phyloP scores from a whole-genome alignment of 495 filamentous ascomycete genomes.

The Aspergillus incahuasiensis region DNA sequence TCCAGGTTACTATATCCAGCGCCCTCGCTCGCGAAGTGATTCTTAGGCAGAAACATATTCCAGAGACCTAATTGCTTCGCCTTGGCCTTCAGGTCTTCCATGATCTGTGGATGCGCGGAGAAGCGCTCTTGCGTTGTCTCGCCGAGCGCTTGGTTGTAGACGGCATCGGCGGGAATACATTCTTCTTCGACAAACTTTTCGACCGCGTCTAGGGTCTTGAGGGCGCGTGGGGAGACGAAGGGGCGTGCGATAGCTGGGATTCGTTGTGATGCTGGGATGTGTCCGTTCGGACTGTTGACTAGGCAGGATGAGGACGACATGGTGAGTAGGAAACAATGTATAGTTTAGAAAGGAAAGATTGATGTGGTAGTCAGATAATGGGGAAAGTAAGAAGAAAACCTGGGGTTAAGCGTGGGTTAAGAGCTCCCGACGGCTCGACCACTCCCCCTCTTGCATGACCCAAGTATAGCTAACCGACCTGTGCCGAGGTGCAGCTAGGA shows the following conservation, averaged over 20 bases:
- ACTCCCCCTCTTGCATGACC: background rate
- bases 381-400: background rate
- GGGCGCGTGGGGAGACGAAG: background rate
- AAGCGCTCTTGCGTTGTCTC: background rate
- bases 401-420: background rate
- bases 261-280: background rate
- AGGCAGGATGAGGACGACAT: background rate
- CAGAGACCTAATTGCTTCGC: background rate
- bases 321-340: background rate
- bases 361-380: background rate
- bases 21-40: background rate
- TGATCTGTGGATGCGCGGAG: background rate
- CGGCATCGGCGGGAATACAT: background rate
- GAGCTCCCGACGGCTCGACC: background rate
- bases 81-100: background rate
- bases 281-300: background rate
- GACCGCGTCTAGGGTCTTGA: background rate
- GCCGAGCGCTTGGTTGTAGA: background rate
- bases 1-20: background rate
- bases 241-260: slow-evolving; percentile 2
- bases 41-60: background rate
- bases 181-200: slow-evolving; percentile 1
- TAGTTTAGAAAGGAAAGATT: background rate
- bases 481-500: background rate
- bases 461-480: background rate